These are phyloP conservation scores for Blastobotrys raffinosifermentans DNA, from an alignment of 1,139 yeast species.

Conservation along the genomic window DNA sequence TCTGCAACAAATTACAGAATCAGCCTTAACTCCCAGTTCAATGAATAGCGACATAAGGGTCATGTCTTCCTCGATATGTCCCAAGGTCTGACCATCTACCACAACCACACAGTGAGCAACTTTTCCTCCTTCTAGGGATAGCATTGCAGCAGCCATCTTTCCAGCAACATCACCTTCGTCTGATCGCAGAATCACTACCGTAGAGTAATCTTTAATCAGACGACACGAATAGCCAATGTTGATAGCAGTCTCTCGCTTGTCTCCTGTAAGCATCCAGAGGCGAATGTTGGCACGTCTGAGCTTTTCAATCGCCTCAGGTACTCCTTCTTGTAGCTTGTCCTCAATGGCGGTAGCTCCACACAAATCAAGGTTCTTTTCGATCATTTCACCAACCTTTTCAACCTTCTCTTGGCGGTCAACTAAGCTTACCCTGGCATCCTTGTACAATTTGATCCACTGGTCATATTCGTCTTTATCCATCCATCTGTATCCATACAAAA, in stretches of 20 bases:
- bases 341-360: slow-evolving; percentile 96
- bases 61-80: slow-evolving; percentile 64
- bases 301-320: slow-evolving; percentile 88
- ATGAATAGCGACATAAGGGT: slow-evolving; percentile 67
- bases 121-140: slow-evolving; percentile 56
- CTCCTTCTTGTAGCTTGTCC: slow-evolving; percentile 94
- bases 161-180: slow-evolving; percentile 45
- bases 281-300: slow-evolving; percentile 88
- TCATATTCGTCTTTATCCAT: slow-evolving; percentile 53
- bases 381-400: slow-evolving; percentile 63
- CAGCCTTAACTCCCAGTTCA: slow-evolving; percentile 79
- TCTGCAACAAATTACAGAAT: slow-evolving; percentile 90
- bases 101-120: slow-evolving; percentile 94
- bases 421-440: slow-evolving; percentile 72
- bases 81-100: slow-evolving; percentile 82
- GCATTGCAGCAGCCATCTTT: slow-evolving; percentile 52
- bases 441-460: slow-evolving; percentile 60
- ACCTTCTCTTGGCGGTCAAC: slow-evolving; percentile 59
- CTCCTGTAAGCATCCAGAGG: slow-evolving; percentile 98
- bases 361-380: slow-evolving; percentile 63
- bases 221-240: slow-evolving; percentile 95
- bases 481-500: slow-evolving; percentile 77
- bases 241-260: slow-evolving; percentile 94
- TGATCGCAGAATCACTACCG: slow-evolving; percentile 67
- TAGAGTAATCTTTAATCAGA: slow-evolving; percentile 85